A percentile compares a stretch with the other conserved stretches of the same genome.
phyloP scores from a whole-genome alignment of 2,329 filamentous ascomycete species.

The Davidsoniella eucalypti region DNA sequence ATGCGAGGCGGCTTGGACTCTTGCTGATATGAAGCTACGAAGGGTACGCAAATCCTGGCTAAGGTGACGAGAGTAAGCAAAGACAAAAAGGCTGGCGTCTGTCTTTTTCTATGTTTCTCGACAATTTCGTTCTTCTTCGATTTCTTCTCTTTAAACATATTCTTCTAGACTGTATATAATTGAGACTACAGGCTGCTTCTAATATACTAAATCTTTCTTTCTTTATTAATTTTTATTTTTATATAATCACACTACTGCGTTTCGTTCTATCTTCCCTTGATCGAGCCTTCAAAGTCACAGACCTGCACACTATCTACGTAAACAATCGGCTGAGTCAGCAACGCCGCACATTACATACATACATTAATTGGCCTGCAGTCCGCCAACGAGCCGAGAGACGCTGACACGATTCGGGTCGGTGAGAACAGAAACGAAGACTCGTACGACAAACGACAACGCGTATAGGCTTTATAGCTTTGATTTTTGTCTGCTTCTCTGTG shows the following conservation, averaged over 20 bases:
- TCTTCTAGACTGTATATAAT: background rate
- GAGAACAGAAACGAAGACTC: too few relatives aligned
- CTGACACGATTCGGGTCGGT: too few relatives aligned
- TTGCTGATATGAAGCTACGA: background rate
- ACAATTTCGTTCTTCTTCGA: background rate
- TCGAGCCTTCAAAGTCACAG: background rate
- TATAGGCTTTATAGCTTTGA: too few relatives aligned
- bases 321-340: constrained; percentile 1
- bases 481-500: too few relatives aligned
- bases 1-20: background rate
- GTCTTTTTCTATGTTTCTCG: background rate
- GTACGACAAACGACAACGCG: too few relatives aligned
- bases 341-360: background rate
- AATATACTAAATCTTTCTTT: too few relatives aligned
- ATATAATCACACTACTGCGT: background rate
- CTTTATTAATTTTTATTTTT: background rate
- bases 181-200: too few relatives aligned
- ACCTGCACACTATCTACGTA: background rate
- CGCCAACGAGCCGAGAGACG: background rate
- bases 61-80: background rate
- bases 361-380: background rate
- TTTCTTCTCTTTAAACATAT: background rate
- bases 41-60: too few relatives aligned
- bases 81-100: constrained; percentile 3
- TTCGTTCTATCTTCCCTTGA: background rate